phyloP scores from a whole-genome alignment of 1,284 basidiomycete species.

The Mrakiaceae sp. region DNA sequence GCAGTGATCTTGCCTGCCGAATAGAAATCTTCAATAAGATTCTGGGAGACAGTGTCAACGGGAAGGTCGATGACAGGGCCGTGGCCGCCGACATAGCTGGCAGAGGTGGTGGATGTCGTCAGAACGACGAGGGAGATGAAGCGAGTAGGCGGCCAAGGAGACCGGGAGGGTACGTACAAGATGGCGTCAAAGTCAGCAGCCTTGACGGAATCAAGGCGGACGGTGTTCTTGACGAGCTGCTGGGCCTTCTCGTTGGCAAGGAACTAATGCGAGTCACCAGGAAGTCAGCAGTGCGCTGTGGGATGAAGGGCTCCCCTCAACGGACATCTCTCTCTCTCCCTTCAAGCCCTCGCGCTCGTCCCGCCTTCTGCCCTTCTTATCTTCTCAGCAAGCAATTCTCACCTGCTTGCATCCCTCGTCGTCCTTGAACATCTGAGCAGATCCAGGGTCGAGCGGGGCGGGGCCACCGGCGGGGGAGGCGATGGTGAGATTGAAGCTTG shows the following conservation, averaged over 20 bases:
- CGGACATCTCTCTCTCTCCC: too few relatives aligned
- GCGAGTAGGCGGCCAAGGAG: constrained; percentile 22
- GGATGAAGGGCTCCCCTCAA: too few relatives aligned
- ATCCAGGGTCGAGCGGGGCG: constrained; percentile 52
- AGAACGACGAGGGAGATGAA: constrained; percentile 41
- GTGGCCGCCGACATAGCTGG: constrained; percentile 35
- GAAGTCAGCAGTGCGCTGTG: too few relatives aligned
- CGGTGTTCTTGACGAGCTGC: constrained; percentile 48
- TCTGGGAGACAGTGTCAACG: constrained; percentile 46
- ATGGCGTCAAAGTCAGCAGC: constrained; percentile 55
- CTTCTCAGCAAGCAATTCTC: too few relatives aligned
- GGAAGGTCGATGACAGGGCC: constrained; percentile 60
- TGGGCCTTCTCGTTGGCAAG: constrained; percentile 49
- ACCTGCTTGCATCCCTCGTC: constrained; percentile 30
- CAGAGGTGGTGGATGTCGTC: constrained; percentile 55
- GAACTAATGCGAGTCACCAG: constrained; percentile 44
- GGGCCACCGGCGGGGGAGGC: constrained; percentile 59
- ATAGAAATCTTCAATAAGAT: constrained; percentile 53
- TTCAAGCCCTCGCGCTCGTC: too few relatives aligned
- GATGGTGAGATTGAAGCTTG: constrained; percentile 52
- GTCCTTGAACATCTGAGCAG: constrained; percentile 45
- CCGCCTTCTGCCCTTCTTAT: too few relatives aligned
- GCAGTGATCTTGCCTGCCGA: constrained; percentile 46
- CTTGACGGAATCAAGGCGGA: constrained; percentile 51
- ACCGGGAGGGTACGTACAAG: constrained; percentile 45